Percentiles rank a stretch among this genome's conserved stretches.
phyloP scores from a whole-genome alignment of 345 rosid species.

The Linum trigynum region DNA sequence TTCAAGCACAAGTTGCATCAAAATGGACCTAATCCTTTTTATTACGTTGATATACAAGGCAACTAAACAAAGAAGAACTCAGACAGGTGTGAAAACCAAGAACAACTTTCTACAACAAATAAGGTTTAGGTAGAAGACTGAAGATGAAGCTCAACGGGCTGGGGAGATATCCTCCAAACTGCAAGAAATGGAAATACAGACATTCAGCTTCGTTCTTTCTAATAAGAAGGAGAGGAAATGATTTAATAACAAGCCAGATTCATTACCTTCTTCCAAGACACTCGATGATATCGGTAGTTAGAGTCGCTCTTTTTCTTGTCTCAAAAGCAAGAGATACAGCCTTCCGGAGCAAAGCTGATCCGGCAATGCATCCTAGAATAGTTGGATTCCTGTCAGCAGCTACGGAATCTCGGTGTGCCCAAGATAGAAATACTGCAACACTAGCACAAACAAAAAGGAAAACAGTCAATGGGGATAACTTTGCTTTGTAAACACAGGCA shows the following conservation, averaged over 20 bases:
- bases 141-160: constrained; percentile 21
- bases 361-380: constrained; percentile 77
- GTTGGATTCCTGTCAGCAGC: constrained; percentile 49
- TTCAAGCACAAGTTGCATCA: too few relatives aligned
- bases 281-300: constrained; percentile 69
- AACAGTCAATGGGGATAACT: too few relatives aligned
- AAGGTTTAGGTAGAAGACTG: background rate
- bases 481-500: too few relatives aligned
- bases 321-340: constrained; percentile 72
- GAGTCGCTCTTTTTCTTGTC: constrained; percentile 65
- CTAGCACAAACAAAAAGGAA: constrained; percentile 22
- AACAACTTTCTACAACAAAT: background rate
- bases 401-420: constrained; percentile 49
- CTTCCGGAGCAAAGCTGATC: constrained; percentile 69
- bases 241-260: constrained; percentile 2
- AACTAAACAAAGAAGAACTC: too few relatives aligned
- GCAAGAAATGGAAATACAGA: constrained; percentile 8
- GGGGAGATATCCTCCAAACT: constrained; percentile 67
- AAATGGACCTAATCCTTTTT: too few relatives aligned
- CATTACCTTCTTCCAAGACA: constrained; percentile 63
- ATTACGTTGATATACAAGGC: too few relatives aligned
- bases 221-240: constrained; percentile 20
- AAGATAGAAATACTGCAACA: constrained; percentile 76
- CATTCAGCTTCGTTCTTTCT: constrained; percentile 5
- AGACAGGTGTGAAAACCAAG: background rate